Conservation (phyloP, 352 stramenopile genomes). For the Thalassiosira livingstoniorum region DNA sequence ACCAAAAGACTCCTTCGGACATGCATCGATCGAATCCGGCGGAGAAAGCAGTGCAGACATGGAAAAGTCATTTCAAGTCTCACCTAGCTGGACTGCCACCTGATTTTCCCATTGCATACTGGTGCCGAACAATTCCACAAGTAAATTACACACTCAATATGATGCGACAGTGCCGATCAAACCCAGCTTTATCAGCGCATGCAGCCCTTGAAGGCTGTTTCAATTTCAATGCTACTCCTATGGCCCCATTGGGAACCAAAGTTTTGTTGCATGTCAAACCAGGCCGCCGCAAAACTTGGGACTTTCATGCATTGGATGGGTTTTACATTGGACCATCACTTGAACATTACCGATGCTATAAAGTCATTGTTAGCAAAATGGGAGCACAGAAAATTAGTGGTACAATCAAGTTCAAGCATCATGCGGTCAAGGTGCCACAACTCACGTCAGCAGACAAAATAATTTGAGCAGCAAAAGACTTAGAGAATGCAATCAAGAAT, state of each 20-base stretch:
- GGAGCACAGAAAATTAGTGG: background rate
- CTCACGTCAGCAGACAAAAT: constrained; percentile 3
- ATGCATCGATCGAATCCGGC: constrained; percentile 56
- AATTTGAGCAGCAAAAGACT: constrained; percentile 1
- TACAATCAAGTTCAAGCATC: constrained; percentile 6
- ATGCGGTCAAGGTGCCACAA: background rate
- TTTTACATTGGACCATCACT: constrained; percentile 1
- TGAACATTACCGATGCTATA: constrained; percentile 13
- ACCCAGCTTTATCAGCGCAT: background rate
- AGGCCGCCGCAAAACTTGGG: constrained; percentile 13
- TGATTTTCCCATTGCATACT: constrained; percentile 2
- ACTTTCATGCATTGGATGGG: constrained; percentile 5
- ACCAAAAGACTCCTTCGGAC: constrained; percentile 38
- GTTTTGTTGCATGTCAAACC: constrained; percentile 19
- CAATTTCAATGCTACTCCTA: constrained; percentile 1
- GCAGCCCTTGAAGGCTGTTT: constrained; percentile 6
- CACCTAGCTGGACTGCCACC: background rate
- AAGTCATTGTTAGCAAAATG: background rate
- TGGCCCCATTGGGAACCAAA: constrained; percentile 16
- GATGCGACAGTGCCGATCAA: background rate
- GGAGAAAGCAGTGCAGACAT: constrained; percentile 60
- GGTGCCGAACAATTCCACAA: constrained; percentile 3
- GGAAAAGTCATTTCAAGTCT: constrained; percentile 62
- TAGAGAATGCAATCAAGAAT: background rate
- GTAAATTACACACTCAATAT: constrained; percentile 16